Conservation (phyloP, 1,284 basidiomycete genomes). For the Leccinum solheimii region DNA sequence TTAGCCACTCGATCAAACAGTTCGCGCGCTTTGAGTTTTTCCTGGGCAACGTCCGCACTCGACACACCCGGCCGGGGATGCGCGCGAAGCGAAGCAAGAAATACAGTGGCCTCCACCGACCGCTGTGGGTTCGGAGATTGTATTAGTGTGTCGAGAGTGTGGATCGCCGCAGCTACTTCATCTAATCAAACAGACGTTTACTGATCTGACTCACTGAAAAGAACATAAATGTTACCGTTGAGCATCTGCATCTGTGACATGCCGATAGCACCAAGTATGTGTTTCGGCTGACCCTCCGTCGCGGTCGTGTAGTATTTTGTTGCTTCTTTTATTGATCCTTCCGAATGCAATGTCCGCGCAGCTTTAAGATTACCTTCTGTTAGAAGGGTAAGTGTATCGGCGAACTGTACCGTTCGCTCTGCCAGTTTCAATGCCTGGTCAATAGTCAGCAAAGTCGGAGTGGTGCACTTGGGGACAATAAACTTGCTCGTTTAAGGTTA, state of each 20-base stretch:
- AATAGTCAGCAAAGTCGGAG: constrained; percentile 31
- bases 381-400: constrained; percentile 63
- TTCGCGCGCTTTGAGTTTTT: constrained; percentile 74
- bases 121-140: constrained; percentile 67
- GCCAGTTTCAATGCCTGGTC: constrained; percentile 82
- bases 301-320: constrained; percentile 76
- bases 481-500: constrained; percentile 50
- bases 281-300: constrained; percentile 70
- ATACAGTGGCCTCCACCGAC: constrained; percentile 80
- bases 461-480: constrained; percentile 23
- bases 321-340: constrained; percentile 63
- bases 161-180: constrained; percentile 78
- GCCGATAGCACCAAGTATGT: constrained; percentile 81
- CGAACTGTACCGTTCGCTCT: constrained; percentile 69
- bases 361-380: constrained; percentile 80
- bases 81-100: constrained; percentile 85
- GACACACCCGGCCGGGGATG: constrained; percentile 73
- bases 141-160: constrained; percentile 82
- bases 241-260: constrained; percentile 84
- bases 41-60: constrained; percentile 67
- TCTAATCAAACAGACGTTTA: constrained; percentile 41
- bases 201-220: neutral
- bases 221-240: constrained; percentile 52
- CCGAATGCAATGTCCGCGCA: constrained; percentile 73
- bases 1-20: constrained; percentile 78